Base-by-base conservation (phyloP, 441 rosid species). In the Syzygium syzygioides region DNA sequence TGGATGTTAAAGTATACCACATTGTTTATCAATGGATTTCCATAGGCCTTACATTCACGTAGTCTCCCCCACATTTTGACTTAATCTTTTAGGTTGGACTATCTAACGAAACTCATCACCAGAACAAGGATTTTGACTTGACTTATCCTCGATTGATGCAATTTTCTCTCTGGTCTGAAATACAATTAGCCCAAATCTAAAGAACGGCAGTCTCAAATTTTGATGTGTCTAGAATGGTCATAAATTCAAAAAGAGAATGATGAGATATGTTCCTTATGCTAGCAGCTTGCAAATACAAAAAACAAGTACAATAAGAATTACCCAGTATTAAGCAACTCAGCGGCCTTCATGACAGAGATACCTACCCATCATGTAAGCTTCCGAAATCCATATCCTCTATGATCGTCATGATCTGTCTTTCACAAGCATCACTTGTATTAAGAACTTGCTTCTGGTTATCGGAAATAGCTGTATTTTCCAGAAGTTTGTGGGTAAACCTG, bases 351-450 rank as follows among this genome's bases (percentile, higher is more conserved):
- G 28, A 83, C 18, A 60, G 52, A 53, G 80, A 83, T 76, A 90
- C 91, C 93, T 94, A 96, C 98, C 99, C 95, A 88, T 94, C 95
- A 86, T 95, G 94, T 25, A 95, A 89, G 79, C 90, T 89, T 88
- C 89, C 93, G 2, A 93, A 90, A 88, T 95, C 96, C 48, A 92
- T 89, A 91, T 89, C 93, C 48, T 95, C 95, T 41, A 97, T 92
- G 90, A 96, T 92, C 28, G 91, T 85, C 86, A 93, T 80, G 68
- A 97, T 96, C 92, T 97, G 99, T 93, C 95, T 96, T 92, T 95
- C 97, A 83, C 99, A 97, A 23, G 98, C 98, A 91, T 92, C 89
- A 25, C 97, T 95, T 76, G 95, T 95, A 89, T 96, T 93, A n/a
- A 97, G 96, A 91, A 94, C 92, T 86, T 96, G 96, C 93, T 93